Evolutionary conservation across 2,329 filamentous ascomycete species (phyloP).

Genomic region (Lecanoromycetidae sp.): DNA sequence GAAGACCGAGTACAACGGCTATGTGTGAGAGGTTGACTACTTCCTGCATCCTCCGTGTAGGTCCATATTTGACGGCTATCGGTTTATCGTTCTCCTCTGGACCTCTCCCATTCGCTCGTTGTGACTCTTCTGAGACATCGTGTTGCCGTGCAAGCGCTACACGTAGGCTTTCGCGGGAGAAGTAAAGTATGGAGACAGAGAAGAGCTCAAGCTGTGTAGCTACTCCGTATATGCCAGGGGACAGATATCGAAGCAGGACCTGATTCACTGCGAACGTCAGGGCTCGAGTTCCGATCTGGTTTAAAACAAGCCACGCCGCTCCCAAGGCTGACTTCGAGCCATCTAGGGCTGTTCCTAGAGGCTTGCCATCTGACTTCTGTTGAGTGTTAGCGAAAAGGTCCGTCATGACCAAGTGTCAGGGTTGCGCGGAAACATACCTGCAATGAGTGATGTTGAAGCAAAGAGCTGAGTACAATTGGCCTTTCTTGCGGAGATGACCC

Average conservation of each 20-base stretch:
- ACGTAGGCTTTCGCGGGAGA: slow-evolving; percentile 79
- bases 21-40: slow-evolving; percentile 84
- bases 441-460: too few species aligned
- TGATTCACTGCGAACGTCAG: slow-evolving; percentile 90
- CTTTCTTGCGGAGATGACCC: too few species aligned
- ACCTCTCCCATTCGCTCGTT: background rate
- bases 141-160: slow-evolving; percentile 80
- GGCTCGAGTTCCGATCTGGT: slow-evolving; percentile 77
- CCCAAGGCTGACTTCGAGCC: slow-evolving; percentile 45
- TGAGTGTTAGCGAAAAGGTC: too few species aligned
- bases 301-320: slow-evolving; percentile 71
- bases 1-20: slow-evolving; percentile 54
- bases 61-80: slow-evolving; percentile 22
- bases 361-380: too few species aligned
- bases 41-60: slow-evolving; percentile 41
- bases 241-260: slow-evolving; percentile 73
- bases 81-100: slow-evolving; percentile 20
- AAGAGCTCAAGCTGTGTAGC: slow-evolving; percentile 87
- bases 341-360: too few species aligned
- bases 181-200: slow-evolving; percentile 86
- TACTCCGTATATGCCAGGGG: slow-evolving; percentile 70
- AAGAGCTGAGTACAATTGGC: too few species aligned
- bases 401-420: too few species aligned
- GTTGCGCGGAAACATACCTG: too few species aligned
- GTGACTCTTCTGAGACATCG: background rate